Percentiles rank a stretch among this genome's conserved stretches.
These are phyloP conservation scores for Penicillium crustosum DNA, from an alignment of 2,329 filamentous ascomycete genomes.

Conservation along the genomic window DNA sequence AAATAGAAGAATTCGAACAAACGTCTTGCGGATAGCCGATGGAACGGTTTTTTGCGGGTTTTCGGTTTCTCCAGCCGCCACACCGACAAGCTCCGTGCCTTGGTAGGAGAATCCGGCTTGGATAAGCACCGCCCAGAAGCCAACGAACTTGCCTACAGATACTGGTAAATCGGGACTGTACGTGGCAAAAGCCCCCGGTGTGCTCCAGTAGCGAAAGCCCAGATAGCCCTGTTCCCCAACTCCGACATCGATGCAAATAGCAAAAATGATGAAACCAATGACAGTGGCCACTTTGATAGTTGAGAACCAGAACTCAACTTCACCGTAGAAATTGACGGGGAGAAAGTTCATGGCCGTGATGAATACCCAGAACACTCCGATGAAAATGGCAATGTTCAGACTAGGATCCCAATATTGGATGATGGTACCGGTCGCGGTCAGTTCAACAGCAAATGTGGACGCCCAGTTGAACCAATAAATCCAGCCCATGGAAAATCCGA, in stretches of 20 bases:
- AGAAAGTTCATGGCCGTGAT: conserved; percentile 70
- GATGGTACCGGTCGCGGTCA: conserved; percentile 69
- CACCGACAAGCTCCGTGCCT: conserved; percentile 71
- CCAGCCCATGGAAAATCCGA: conserved; percentile 78
- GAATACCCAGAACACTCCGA: conserved; percentile 68
- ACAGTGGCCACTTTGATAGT: conserved; percentile 74
- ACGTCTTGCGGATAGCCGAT: conserved; percentile 69
- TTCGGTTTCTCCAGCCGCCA: conserved; percentile 72
- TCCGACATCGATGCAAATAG: conserved; percentile 71
- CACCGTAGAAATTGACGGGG: conserved; percentile 70
- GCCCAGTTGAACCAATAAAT: conserved; percentile 79
- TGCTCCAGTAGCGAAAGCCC: conserved; percentile 69
- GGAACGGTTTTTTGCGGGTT: conserved; percentile 72
- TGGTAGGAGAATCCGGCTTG: conserved; percentile 43
- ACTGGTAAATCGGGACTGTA: conserved; percentile 60
- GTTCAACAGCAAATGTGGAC: conserved; percentile 70
- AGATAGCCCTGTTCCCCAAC: conserved; percentile 70
- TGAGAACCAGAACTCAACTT: conserved; percentile 77
- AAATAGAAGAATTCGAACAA: conserved; percentile 69
- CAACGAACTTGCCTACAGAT: conserved; percentile 61
- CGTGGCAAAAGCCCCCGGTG: conserved; percentile 68
- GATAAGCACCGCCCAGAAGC: conserved; percentile 54
- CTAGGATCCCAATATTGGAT: conserved; percentile 70
- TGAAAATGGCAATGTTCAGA: conserved; percentile 68
- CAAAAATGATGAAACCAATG: conserved; percentile 73